These are phyloP conservation scores for Podospora conica DNA, from an alignment of 495 filamentous ascomycete species.

Conservation along the genomic window DNA sequence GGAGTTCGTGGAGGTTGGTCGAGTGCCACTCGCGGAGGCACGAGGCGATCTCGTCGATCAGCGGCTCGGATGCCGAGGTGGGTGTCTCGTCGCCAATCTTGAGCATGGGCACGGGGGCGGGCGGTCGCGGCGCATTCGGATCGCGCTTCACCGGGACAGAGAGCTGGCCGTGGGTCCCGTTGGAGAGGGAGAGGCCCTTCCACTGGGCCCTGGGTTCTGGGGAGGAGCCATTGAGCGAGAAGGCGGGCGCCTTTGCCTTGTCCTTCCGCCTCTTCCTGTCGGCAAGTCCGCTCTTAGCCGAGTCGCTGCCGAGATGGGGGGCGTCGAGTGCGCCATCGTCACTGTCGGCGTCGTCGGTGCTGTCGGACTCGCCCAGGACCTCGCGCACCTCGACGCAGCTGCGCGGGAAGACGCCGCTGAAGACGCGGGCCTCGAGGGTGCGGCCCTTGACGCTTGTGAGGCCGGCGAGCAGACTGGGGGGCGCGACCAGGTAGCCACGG, in stretches of 20 bases:
- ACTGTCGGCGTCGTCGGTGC: constrained; percentile 38
- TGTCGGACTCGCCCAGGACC: constrained; percentile 58
- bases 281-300: constrained; percentile 41
- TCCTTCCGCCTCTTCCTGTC: constrained; percentile 30
- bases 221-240: constrained; percentile 3
- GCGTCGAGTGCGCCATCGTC: constrained; percentile 25
- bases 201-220: constrained; percentile 6
- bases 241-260: constrained; percentile 10
- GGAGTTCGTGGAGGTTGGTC: constrained; percentile 89
- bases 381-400: constrained; percentile 82
- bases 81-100: constrained; percentile 96
- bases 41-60: constrained; percentile 96
- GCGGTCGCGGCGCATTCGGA: constrained; percentile 64
- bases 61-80: constrained; percentile 76
- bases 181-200: constrained; percentile 19
- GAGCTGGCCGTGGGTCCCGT: constrained; percentile 30
- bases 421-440: constrained; percentile 89
- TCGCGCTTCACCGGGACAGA: constrained; percentile 41
- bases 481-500: constrained; percentile 89
- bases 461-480: constrained; percentile 85
- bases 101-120: constrained; percentile 92
- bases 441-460: constrained; percentile 88
- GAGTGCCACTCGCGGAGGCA: constrained; percentile 98
- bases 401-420: constrained; percentile 92
- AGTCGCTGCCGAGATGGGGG: constrained; percentile 34